These are phyloP conservation scores for Xylariaceae sp. DNA, from an alignment of 2,329 filamentous ascomycete genomes.

Conservation along the genomic window DNA sequence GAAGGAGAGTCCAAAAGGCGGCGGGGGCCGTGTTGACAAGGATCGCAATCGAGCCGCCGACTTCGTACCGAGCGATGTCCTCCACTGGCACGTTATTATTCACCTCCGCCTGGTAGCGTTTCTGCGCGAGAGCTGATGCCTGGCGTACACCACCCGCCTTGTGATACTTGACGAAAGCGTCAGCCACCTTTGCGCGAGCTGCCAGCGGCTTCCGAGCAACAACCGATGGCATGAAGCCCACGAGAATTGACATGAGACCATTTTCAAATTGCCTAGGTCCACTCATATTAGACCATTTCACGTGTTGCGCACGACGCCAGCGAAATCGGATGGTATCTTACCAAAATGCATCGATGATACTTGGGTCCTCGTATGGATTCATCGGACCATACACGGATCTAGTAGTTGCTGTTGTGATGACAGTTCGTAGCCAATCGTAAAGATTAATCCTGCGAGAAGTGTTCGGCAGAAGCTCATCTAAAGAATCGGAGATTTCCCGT, in stretches of 20 bases:
- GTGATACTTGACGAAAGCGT: conserved; percentile 39
- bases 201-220: conserved; percentile 30
- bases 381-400: conserved; percentile 38
- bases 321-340: conserved; percentile 17
- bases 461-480: conserved; percentile 15
- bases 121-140: conserved; percentile 34
- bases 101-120: conserved; percentile 31
- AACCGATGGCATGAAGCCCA: conserved; percentile 25
- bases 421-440: conserved; percentile 26
- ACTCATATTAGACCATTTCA: too few species aligned
- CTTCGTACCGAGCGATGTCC: conserved; percentile 39
- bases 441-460: conserved; percentile 14
- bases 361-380: conserved; percentile 36
- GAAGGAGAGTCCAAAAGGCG: conserved; percentile 38
- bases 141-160: conserved; percentile 33
- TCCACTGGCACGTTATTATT: conserved; percentile 28
- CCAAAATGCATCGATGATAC: conserved; percentile 34
- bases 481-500: conserved; percentile 25
- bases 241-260: conserved; percentile 20
- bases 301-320: background rate
- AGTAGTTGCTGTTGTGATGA: conserved; percentile 35
- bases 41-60: conserved; percentile 37
- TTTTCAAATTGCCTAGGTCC: conserved; percentile 21
- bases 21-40: conserved; percentile 38
- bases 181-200: conserved; percentile 31